Evolutionary conservation across 1,284 basidiomycete genomes (phyloP), one percentile per base, ranked within the genome.

Genomic region (Melampsora larici-populina): DNA sequence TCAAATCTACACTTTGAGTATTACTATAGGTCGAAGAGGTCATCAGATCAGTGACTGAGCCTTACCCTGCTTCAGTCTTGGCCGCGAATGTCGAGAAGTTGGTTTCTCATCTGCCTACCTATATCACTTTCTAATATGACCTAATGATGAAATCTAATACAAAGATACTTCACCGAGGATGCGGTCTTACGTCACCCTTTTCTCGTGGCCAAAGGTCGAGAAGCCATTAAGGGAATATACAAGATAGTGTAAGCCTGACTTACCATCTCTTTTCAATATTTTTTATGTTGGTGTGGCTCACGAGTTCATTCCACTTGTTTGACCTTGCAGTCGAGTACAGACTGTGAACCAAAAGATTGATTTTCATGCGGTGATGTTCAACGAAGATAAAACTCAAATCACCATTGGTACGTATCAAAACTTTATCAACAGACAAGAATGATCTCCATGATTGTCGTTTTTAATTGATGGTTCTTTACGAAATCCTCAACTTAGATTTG

Each of bases 301-400:
- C 18, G 36, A 18, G n/a, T 33, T 29, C 18, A n/a, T 3, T 1
- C 33, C 24, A 8, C 48, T 65, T 48, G 6, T 48, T 62, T 13
- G 13, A 17, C 33, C 24, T 29, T 58, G 49, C 36, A 76, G 73
- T 36, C 73, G 73, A 24, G 65, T 76, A 1, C 24, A 68, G 13
- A 68, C 73, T 21, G 68, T 68, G 11, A 55, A 76, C 36, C 67
- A 76, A 51, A 26, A 46, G 55, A 76, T 76, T 65, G 55, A 58
- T 13, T 76, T 76, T 55, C 48, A 67, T 76, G 64, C 73, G 9
- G 55, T 76, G 17, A 76, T 76, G 73, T 68, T 76, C 55, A n/a
- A n/a, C n/a, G n/a, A n/a, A n/a, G n/a, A n/a, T n/a, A n/a, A n/a
- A n/a, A n/a, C n/a, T n/a, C n/a, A 68, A 18, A 55, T 51, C 0